phyloP scores from a whole-genome alignment of 1,284 basidiomycete species.

The Leccinum subrobustum region DNA sequence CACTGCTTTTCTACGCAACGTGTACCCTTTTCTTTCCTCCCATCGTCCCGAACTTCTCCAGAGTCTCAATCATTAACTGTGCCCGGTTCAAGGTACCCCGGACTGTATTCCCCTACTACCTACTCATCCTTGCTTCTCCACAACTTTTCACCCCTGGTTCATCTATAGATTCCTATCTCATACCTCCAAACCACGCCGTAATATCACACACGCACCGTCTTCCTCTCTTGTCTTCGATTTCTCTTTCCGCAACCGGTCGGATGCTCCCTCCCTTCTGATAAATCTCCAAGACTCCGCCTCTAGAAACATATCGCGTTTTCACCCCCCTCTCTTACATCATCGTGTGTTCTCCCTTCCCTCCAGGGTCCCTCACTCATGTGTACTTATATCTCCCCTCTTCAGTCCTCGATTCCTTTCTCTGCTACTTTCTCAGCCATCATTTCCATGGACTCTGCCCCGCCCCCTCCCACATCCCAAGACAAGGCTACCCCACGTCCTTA shows the following conservation, averaged over 20 bases:
- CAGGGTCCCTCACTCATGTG: slow-evolving; percentile 22
- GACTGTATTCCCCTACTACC: slow-evolving; percentile 23
- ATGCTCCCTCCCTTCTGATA: slow-evolving; percentile 21
- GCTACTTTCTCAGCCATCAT: slow-evolving; percentile 14
- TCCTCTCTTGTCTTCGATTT: slow-evolving; percentile 24
- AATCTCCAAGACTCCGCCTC: slow-evolving; percentile 18
- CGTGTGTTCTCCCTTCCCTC: slow-evolving; percentile 23
- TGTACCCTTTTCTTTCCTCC: slow-evolving; percentile 20
- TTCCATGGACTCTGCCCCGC: slow-evolving; percentile 26
- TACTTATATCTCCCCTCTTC: slow-evolving; percentile 30
- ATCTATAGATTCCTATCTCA: slow-evolving; percentile 34
- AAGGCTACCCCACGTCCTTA: slow-evolving; percentile 78
- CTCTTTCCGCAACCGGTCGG: slow-evolving; percentile 25
- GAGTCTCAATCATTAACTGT: slow-evolving; percentile 23
- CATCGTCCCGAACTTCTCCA: slow-evolving; percentile 14
- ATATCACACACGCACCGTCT: slow-evolving; percentile 27
- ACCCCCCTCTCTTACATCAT: slow-evolving; percentile 16
- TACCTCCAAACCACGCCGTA: slow-evolving; percentile 21
- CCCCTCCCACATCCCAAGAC: slow-evolving; percentile 34
- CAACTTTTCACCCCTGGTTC: slow-evolving; percentile 13
- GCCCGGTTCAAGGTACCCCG: slow-evolving; percentile 30
- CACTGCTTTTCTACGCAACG: slow-evolving; percentile 24
- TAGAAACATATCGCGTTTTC: slow-evolving; percentile 21
- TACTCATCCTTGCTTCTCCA: slow-evolving; percentile 13
- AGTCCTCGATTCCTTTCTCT: slow-evolving; percentile 22